These are phyloP conservation scores for Calonectria ilicicola DNA, from an alignment of 2,329 filamentous ascomycete species.

Conservation along the genomic window DNA sequence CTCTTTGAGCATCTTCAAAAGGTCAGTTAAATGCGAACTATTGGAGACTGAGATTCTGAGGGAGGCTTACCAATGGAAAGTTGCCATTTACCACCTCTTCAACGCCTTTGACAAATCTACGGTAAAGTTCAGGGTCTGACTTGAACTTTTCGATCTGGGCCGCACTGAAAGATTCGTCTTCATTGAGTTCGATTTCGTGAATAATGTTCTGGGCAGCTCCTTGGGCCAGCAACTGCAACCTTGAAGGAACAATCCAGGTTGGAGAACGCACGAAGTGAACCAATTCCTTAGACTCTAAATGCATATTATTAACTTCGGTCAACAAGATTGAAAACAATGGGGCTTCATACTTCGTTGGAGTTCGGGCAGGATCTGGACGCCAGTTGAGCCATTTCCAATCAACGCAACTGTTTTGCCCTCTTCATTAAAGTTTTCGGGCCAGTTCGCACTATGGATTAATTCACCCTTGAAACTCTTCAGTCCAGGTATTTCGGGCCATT, in stretches of 20 bases:
- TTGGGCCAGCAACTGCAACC: constrained; percentile 5
- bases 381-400: constrained; percentile 27
- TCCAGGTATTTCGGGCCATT: constrained; percentile 23
- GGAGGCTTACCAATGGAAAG: constrained; percentile 14
- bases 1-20: not conserved
- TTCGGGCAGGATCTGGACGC: constrained; percentile 24
- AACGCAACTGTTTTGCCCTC: constrained; percentile 14
- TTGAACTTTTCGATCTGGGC: constrained; percentile 15
- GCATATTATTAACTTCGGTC: not conserved
- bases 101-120: constrained; percentile 8
- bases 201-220: constrained; percentile 6
- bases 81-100: constrained; percentile 22
- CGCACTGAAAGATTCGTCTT: not conserved
- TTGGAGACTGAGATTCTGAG: not conserved
- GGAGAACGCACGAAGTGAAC: constrained; percentile 19
- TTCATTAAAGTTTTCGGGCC: not conserved
- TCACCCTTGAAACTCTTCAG: constrained; percentile 18
- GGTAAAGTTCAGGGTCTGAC: constrained; percentile 11
- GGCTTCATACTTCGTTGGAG: constrained; percentile 5
- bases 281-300: not conserved
- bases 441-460: constrained; percentile 24
- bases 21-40: not conserved
- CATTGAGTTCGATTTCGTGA: constrained; percentile 6
- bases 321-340: not conserved
- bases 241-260: constrained; percentile 13